These are phyloP conservation scores for Cryptosporidium viatorum DNA, from an alignment of 169 alveolate genomes.

Conservation along the genomic window DNA sequence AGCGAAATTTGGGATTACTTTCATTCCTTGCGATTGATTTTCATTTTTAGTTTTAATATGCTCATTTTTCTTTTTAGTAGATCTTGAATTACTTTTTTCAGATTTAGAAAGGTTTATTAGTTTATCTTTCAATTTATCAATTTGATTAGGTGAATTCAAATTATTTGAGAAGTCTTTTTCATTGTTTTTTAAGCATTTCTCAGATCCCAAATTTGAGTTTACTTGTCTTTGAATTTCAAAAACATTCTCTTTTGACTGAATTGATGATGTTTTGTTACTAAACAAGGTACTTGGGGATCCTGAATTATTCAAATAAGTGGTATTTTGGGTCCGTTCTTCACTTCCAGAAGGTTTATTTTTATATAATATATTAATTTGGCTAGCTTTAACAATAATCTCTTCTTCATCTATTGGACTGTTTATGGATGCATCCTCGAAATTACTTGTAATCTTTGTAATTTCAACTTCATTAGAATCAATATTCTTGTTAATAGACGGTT, in stretches of 20 bases:
- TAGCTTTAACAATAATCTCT: conserved; percentile 1
- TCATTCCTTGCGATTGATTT: not conserved
- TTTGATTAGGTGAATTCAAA: not conserved
- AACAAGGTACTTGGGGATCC: conserved; percentile 3
- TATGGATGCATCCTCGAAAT: conserved; percentile 43
- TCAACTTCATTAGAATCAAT: not conserved
- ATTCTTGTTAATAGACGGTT: not conserved
- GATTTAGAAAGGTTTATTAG: not conserved
- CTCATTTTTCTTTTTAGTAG: conserved; percentile 8
- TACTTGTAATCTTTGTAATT: not conserved
- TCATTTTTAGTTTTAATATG: not conserved
- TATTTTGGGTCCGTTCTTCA: conserved; percentile 25
- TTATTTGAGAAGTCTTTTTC: not conserved
- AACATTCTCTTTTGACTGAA: not conserved
- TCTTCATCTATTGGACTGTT: conserved; percentile 50
- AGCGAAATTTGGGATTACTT: conserved; percentile 15
- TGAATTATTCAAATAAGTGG: conserved; percentile 1
- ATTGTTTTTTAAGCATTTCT: not conserved
- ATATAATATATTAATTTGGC: not conserved
- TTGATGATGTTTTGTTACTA: conserved; percentile 1
- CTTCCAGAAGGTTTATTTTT: not conserved
- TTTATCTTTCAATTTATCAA: not conserved
- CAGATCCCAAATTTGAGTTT: not conserved
- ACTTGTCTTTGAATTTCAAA: not conserved
- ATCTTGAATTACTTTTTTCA: conserved; percentile 1